These are phyloP conservation scores for Nakazawaea holstii DNA, from an alignment of 805 yeast genomes.

Conservation along the genomic window DNA sequence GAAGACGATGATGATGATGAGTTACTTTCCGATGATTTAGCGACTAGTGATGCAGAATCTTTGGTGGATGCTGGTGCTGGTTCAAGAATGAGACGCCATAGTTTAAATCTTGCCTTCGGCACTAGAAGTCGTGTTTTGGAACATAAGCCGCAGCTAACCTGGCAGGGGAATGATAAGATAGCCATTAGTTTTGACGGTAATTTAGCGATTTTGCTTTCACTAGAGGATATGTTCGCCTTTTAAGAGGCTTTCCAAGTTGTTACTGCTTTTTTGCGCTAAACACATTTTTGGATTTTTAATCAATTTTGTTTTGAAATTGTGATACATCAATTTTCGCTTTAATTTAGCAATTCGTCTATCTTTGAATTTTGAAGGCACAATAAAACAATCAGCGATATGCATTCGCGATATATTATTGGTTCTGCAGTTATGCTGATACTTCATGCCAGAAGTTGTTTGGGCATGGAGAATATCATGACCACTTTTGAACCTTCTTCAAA, in stretches of 20 bases:
- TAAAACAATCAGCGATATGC: too few species aligned
- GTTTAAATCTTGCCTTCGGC: not conserved
- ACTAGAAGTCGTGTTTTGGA: not conserved
- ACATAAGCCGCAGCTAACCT: conserved; percentile 4
- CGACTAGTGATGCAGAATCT: conserved; percentile 9
- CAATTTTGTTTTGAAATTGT: not conserved
- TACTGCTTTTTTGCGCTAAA: too few species aligned
- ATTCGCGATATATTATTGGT: too few species aligned
- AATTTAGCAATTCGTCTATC: too few species aligned
- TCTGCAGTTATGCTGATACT: too few species aligned
- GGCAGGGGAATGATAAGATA: conserved; percentile 3
- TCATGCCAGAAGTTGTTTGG: too few species aligned
- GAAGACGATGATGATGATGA: conserved; percentile 23
- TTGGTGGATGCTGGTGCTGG: conserved; percentile 12
- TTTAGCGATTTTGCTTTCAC: not conserved
- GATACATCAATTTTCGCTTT: too few species aligned
- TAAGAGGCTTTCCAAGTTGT: not conserved
- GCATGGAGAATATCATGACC: too few species aligned
- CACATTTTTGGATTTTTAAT: too few species aligned
- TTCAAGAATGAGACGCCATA: conserved; percentile 15
- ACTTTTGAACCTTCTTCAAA: too few species aligned
- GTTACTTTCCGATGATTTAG: conserved; percentile 3
- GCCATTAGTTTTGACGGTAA: conserved; percentile 4
- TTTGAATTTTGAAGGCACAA: too few species aligned
- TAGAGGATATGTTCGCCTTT: conserved; percentile 1